Conservation (phyloP, 208 protist genomes). For the Vickermania ingenoplastis region DNA sequence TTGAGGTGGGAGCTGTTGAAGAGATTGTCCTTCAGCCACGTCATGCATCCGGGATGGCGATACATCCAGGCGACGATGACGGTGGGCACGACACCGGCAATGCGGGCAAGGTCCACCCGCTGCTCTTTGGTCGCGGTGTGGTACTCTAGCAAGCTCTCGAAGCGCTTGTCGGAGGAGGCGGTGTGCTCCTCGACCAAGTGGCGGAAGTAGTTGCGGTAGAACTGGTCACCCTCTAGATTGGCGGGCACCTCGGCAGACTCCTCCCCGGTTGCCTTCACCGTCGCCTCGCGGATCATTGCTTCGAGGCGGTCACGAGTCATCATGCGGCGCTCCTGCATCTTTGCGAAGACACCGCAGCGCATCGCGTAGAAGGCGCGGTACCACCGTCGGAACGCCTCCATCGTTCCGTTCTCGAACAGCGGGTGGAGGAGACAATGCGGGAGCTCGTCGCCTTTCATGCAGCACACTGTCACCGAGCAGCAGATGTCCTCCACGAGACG, state of each 20-base stretch:
- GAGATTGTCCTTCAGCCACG: constrained; percentile 47
- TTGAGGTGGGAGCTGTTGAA: constrained; percentile 36
- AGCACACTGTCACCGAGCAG: constrained; percentile 41
- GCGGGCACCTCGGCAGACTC: neutral
- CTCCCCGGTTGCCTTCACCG: neutral
- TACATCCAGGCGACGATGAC: constrained; percentile 73
- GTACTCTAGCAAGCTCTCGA: constrained; percentile 29
- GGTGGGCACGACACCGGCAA: constrained; percentile 48
- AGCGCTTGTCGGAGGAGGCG: constrained; percentile 14
- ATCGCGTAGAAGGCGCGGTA: constrained; percentile 53
- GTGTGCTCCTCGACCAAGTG: constrained; percentile 17
- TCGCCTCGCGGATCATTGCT: constrained; percentile 21
- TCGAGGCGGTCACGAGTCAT: constrained; percentile 45
- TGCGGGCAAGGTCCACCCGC: constrained; percentile 40
- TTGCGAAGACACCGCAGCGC: constrained; percentile 52
- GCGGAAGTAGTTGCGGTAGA: constrained; percentile 21
- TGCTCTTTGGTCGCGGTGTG: constrained; percentile 35
- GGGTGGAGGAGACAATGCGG: constrained; percentile 47
- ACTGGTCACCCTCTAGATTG: constrained; percentile 6
- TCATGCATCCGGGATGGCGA: constrained; percentile 37
- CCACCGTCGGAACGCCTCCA: constrained; percentile 42
- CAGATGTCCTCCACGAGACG: constrained; percentile 49
- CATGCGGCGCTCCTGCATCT: constrained; percentile 41
- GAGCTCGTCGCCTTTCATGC: constrained; percentile 48
- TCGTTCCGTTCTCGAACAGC: constrained; percentile 34